Percentiles rank a stretch among this genome's conserved stretches.
phyloP scores from a whole-genome alignment of 2,329 filamentous ascomycete species.

The Aspergillus proliferans region DNA sequence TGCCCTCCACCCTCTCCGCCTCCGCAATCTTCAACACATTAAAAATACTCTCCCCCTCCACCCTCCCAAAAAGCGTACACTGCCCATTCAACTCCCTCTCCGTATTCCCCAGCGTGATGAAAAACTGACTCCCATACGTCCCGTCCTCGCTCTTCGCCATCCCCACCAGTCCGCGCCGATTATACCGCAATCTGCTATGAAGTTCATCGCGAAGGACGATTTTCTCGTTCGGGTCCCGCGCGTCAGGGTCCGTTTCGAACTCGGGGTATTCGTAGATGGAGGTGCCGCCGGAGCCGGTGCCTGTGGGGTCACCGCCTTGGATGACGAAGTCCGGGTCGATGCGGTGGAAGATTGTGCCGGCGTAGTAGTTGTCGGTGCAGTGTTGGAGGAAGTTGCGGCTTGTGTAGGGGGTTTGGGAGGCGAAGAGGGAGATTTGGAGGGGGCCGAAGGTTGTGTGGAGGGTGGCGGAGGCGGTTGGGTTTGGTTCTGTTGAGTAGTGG shows the following conservation, averaged over 20 bases:
- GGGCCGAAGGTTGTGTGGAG: slow-evolving; percentile 87
- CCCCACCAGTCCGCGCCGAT: slow-evolving; percentile 79
- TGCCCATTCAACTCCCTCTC: slow-evolving; percentile 78
- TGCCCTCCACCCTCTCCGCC: slow-evolving; percentile 69
- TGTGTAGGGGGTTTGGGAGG: slow-evolving; percentile 84
- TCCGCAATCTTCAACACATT: slow-evolving; percentile 93
- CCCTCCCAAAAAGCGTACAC: slow-evolving; percentile 88
- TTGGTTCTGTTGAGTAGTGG: slow-evolving; percentile 90
- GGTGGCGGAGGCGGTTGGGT: slow-evolving; percentile 85
- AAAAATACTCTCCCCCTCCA: slow-evolving; percentile 92
- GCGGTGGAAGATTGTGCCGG: slow-evolving; percentile 88
- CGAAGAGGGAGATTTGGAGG: slow-evolving; percentile 86
- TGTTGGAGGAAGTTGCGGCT: slow-evolving; percentile 94
- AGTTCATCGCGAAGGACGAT: slow-evolving; percentile 83
- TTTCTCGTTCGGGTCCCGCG: slow-evolving; percentile 42
- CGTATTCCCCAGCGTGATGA: slow-evolving; percentile 77
- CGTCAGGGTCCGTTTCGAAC: slow-evolving; percentile 49
- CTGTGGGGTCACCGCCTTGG: slow-evolving; percentile 90
- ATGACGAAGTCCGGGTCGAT: slow-evolving; percentile 87
- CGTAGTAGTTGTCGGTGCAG: slow-evolving; percentile 92
- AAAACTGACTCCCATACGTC: slow-evolving; percentile 94
- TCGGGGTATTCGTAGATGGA: slow-evolving; percentile 75
- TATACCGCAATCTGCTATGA: slow-evolving; percentile 87
- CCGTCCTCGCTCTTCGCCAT: slow-evolving; percentile 76
- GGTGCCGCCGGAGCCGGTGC: slow-evolving; percentile 84